Percentiles rank a stretch among this genome's conserved stretches.
Evolutionary conservation across 345 rosid species (phyloP).

Genomic region (Eucalyptus tenuipes): DNA sequence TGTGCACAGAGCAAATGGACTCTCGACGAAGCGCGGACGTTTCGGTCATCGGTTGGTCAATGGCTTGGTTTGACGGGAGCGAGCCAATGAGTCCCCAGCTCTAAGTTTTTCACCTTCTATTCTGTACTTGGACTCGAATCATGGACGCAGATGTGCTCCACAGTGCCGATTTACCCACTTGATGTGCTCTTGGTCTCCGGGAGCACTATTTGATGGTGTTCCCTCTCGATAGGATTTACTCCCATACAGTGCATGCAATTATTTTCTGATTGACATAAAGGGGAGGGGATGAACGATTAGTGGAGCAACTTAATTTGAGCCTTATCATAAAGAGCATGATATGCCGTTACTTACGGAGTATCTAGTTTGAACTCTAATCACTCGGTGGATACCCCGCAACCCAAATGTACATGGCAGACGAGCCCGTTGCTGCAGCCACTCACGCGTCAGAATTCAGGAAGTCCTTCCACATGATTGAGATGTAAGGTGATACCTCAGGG

Average conservation of each 20-base stretch:
- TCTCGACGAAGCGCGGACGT: conserved; percentile 10
- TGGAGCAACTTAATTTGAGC: not conserved
- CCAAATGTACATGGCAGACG: not conserved
- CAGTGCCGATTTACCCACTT: not conserved
- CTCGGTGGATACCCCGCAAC: not conserved
- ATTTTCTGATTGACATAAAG: not conserved
- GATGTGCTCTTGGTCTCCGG: not conserved
- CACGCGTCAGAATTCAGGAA: not conserved
- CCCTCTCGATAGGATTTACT: not conserved
- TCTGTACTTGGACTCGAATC: not conserved
- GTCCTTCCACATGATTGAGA: not conserved
- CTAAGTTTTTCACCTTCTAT: not conserved
- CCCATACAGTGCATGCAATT: not conserved
- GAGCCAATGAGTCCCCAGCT: not conserved
- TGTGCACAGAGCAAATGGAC: not conserved
- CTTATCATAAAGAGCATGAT: not conserved
- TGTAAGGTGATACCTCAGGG: not conserved
- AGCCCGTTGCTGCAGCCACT: not conserved
- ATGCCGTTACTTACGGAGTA: not conserved
- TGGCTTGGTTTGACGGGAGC: not conserved
- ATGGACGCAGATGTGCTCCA: not conserved
- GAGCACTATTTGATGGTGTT: not conserved
- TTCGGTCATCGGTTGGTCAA: conserved; percentile 32
- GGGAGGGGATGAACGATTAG: not conserved
- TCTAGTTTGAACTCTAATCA: not conserved